Conservation (phyloP, 805 yeast genomes). For the Wickerhamomyces chambardii region DNA sequence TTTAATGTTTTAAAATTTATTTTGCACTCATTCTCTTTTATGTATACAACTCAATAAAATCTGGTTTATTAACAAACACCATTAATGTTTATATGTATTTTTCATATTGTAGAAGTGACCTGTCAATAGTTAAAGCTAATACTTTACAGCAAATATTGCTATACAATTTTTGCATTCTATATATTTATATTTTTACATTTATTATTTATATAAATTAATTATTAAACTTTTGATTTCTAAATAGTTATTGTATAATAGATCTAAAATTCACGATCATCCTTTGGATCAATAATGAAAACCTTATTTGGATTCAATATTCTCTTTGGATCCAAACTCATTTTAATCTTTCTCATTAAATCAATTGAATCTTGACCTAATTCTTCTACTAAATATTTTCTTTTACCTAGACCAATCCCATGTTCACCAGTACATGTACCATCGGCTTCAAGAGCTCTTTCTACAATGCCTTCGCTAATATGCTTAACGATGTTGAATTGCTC, state of each 20-base stretch:
- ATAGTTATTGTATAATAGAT: too few relatives aligned
- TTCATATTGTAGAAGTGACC: too few relatives aligned
- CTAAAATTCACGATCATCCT: conserved; percentile 1
- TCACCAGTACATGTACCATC: conserved; percentile 84
- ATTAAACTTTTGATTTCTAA: too few relatives aligned
- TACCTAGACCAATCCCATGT: conserved; percentile 74
- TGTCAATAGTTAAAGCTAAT: too few relatives aligned
- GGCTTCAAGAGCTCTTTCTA: conserved; percentile 47
- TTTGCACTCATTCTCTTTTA: not conserved
- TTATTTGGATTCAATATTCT: conserved; percentile 71
- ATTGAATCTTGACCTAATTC: conserved; percentile 63
- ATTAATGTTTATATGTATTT: too few relatives aligned
- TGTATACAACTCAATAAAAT: not conserved
- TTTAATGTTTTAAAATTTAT: too few relatives aligned
- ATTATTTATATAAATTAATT: too few relatives aligned
- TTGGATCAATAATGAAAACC: conserved; percentile 54
- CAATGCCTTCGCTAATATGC: conserved; percentile 44
- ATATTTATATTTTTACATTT: too few relatives aligned
- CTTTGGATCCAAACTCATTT: conserved; percentile 62
- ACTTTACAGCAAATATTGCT: too few relatives aligned
- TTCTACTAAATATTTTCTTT: conserved; percentile 42
- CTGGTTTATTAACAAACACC: too few relatives aligned
- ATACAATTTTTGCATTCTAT: too few relatives aligned
- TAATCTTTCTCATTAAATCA: conserved; percentile 59
- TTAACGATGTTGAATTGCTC: conserved; percentile 37